Base-by-base conservation (phyloP, 2,329 filamentous ascomycete species). In the Calonectria henricotiae region DNA sequence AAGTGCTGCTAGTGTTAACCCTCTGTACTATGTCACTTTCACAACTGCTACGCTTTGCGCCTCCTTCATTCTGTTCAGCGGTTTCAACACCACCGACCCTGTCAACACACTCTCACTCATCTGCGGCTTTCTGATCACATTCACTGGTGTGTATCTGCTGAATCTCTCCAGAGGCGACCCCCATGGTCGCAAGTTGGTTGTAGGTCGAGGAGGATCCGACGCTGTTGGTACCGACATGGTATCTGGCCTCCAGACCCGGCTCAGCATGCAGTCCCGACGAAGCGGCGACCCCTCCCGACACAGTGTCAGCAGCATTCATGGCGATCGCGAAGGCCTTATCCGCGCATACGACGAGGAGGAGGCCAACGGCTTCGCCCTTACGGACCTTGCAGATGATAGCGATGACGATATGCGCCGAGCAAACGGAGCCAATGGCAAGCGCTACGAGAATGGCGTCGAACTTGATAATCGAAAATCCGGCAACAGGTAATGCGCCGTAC, bases 1-100 rank as follows among this genome's bases (percentile, higher is more conserved):
- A 43, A 71, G 35, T 12, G n/a, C 11, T 27, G 4, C 15, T 77
- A 97, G 95, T 80, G 95, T 98, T 67, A 98, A 98, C 80, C 95
- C 95, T 7, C 89, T 98, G 30, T 98, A 98, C 87, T 98, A 98
- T 82, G 96, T 98, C 64, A 98, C 95, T 2, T 98, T 98, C 82
- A 98, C 96, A 3, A 98, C 96, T 0, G 95, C 93, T 71, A 98
- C 96, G 8, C 91, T 98, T 47, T 93, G 94, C 82, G 96, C 96
- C 68, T 98, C 96, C 2, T 98, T 98, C 82, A 97, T 98, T 79
- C 92, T 98, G 62, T 98, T 98, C 86, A 91, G 91, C 77, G 96
- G 96, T 69, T 98, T 98, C 88, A 98, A 98, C 83, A 98, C 96
- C 4, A 94, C 94, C 60, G 94, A 97, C 77, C 89, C 92, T 6